Percentiles rank a stretch among this genome's conserved stretches.
These are phyloP conservation scores for Microdochium bolleyi DNA, from an alignment of 2,329 filamentous ascomycete genomes.

Conservation along the genomic window DNA sequence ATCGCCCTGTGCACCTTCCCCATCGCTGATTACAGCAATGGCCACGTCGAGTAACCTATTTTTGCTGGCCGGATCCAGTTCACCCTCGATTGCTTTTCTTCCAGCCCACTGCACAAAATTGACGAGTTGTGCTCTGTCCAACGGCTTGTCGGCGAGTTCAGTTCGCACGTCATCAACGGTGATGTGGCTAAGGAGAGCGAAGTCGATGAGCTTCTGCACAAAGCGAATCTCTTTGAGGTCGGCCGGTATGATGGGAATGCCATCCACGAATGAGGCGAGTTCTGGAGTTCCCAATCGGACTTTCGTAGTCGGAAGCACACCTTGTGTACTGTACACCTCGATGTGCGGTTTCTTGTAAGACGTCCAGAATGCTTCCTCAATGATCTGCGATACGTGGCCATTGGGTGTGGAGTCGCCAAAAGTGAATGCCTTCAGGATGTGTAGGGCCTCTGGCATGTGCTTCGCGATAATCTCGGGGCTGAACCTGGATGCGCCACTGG, in stretches of 20 bases:
- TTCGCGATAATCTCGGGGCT: conserved; percentile 55
- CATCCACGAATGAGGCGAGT: conserved; percentile 67
- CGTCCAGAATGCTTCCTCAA: conserved; percentile 95
- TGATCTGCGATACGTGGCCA: conserved; percentile 70
- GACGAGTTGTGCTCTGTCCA: conserved; percentile 68
- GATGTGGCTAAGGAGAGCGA: conserved; percentile 79
- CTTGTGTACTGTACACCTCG: conserved; percentile 81
- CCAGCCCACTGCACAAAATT: conserved; percentile 82
- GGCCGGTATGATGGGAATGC: conserved; percentile 78
- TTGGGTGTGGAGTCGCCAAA: conserved; percentile 88
- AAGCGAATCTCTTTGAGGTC: conserved; percentile 68
- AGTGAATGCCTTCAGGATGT: conserved; percentile 80
- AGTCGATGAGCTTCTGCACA: conserved; percentile 71
- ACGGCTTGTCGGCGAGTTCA: conserved; percentile 74
- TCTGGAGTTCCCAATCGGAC: conserved; percentile 69
- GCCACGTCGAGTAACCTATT: conserved; percentile 70
- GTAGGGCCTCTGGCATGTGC: conserved; percentile 70
- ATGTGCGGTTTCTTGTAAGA: conserved; percentile 76
- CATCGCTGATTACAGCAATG: conserved; percentile 59
- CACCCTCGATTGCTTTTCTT: conserved; percentile 60
- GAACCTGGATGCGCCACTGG: conserved; percentile 38
- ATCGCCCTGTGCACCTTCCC: conserved; percentile 51
- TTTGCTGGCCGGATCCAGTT: conserved; percentile 63
- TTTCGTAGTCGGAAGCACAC: conserved; percentile 74
- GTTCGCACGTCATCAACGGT: conserved; percentile 79